phyloP scores from a whole-genome alignment of 2,329 filamentous ascomycete genomes.

The Aspergillus sp. region DNA sequence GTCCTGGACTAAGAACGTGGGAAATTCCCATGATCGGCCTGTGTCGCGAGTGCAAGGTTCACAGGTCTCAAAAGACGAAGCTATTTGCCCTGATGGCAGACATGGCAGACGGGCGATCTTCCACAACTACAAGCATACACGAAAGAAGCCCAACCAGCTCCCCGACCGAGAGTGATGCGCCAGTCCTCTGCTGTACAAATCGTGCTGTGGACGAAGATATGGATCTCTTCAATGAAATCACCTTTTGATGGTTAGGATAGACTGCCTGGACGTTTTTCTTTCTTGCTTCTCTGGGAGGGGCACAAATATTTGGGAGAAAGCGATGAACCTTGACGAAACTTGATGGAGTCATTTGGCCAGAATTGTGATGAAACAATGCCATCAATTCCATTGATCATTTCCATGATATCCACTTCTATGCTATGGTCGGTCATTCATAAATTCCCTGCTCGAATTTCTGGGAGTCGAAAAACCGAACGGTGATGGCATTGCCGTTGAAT shows the following conservation, averaged over 20 bases:
- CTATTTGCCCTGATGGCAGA: conserved; percentile 3
- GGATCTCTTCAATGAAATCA: conserved; percentile 16
- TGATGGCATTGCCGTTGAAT: conserved; percentile 83
- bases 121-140: not conserved
- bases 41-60: conserved; percentile 14
- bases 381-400: not conserved
- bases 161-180: conserved; percentile 1
- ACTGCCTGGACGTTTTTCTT: not conserved
- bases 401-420: not conserved
- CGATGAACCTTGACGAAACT: not conserved
- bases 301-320: not conserved
- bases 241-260: conserved; percentile 10
- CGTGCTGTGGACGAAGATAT: conserved; percentile 5
- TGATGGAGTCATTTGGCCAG: not conserved
- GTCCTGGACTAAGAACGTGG: conserved; percentile 5
- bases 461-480: conserved; percentile 76
- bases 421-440: conserved; percentile 36
- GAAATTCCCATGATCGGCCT: conserved; percentile 15
- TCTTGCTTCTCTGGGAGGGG: not conserved
- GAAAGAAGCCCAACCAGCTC: not conserved
- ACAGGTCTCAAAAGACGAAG: not conserved
- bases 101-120: not conserved
- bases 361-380: not conserved
- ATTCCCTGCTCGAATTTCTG: conserved; percentile 77
- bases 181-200: conserved; percentile 3